A percentile compares a stretch with the other conserved stretches of the same genome.
phyloP scores from a whole-genome alignment of 352 stramenopile species.

The Stramenopiles sp. region DNA sequence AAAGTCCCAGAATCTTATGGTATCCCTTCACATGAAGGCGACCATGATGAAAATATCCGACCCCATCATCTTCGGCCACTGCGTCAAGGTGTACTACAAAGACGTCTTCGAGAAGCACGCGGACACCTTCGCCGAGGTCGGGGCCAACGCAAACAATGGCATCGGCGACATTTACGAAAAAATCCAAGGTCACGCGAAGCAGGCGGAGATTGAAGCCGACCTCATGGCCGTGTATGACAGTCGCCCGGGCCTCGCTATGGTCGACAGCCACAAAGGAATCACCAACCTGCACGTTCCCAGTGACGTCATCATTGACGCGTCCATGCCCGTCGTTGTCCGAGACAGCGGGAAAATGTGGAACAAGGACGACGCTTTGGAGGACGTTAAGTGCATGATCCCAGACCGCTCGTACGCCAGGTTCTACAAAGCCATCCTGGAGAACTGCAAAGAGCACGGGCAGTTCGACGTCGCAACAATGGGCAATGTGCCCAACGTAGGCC shows the following conservation, averaged over 20 bases:
- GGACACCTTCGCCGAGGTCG: constrained; percentile 34
- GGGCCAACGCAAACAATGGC: constrained; percentile 44
- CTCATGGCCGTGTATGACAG: constrained; percentile 37
- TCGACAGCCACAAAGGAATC: constrained; percentile 44
- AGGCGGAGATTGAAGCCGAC: constrained; percentile 32
- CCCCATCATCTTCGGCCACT: constrained; percentile 51
- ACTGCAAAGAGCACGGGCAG: constrained; percentile 34
- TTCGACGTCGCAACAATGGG: constrained; percentile 43
- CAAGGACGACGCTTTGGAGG: constrained; percentile 36
- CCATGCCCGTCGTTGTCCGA: constrained; percentile 44
- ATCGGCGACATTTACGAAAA: constrained; percentile 31
- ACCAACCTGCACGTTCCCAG: constrained; percentile 41
- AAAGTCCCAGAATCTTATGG: constrained; percentile 19
- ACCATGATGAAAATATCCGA: constrained; percentile 61
- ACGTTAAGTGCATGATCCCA: constrained; percentile 52
- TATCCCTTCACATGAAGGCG: constrained; percentile 39
- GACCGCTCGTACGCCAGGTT: constrained; percentile 46
- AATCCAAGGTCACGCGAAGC: constrained; percentile 25
- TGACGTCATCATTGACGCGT: constrained; percentile 55
- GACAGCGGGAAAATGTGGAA: constrained; percentile 56
- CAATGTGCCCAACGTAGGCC: constrained; percentile 40
- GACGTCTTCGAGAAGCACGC: constrained; percentile 46
- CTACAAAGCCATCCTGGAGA: too few species aligned
- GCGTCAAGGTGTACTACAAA: constrained; percentile 44
- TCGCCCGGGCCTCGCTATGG: constrained; percentile 44